Base-by-base conservation (phyloP, 495 filamentous ascomycete species). In the Podospora didyma region DNA sequence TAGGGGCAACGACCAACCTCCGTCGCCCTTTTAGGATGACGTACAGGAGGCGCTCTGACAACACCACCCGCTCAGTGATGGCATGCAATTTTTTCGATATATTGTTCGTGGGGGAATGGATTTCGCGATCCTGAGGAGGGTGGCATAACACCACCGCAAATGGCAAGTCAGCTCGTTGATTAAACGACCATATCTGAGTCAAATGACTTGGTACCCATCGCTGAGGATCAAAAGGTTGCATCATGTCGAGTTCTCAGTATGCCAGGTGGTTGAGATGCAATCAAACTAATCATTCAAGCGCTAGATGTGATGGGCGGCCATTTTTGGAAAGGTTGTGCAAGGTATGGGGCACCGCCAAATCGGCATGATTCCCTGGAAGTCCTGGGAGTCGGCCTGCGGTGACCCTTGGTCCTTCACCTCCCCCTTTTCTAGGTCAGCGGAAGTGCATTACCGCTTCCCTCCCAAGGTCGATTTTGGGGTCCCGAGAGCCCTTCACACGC, bases 321-420 rank as follows among this genome's bases (percentile, higher is more conserved):
- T 14, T 42, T 10, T 42, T 7, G 39, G 12, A 2, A 42, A 16
- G 39, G 9, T 42, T 7, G 39, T 16, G n/a, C 7, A 17, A 14
- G 39, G n/a, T 16, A 16, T 7, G 14, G 10, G 28, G 37, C 23
- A 39, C 48, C 49, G 23, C 48, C 55, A 57, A 57, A 57, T 57
- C 55, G 55, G 55, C 39, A 48, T 45, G 35, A 57, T 57, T 57
- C 55, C 55, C 28, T 20, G 34, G 17, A 16, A 2, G 45, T 11
- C 16, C 12, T 37, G 7, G 17, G 31, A 7, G 34, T 12, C 17
- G n/a, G n/a, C 12, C n/a, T 41, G n/a, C n/a, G 14, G 14, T 2
- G n/a, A 12, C 39, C n/a, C 39, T 14, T 17, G 14, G 12, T 42
- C 14, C 37, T 17, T 39, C 49, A 23, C 11, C 19, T 50, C 2